Evolutionary conservation across 1,284 basidiomycete genomes (phyloP).

Genomic region (Ganoderma sp.): DNA sequence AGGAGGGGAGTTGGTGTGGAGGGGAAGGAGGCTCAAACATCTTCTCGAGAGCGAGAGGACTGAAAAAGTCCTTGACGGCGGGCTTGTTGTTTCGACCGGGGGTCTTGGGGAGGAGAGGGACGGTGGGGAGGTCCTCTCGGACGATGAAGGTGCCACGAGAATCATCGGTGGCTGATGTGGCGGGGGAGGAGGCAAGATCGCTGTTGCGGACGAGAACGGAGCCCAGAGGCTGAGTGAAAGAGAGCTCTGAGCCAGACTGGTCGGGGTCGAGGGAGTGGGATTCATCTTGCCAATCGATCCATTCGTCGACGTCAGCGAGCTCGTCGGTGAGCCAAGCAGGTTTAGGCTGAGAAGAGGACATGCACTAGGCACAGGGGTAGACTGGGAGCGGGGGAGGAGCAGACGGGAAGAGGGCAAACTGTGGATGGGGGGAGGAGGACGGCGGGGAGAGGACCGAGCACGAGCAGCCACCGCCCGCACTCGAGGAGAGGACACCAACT

Average conservation of each 20-base stretch:
- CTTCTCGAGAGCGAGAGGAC: constrained; percentile 79
- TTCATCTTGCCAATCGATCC: constrained; percentile 53
- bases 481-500: too few species aligned
- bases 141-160: constrained; percentile 79
- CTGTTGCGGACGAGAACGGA: constrained; percentile 55
- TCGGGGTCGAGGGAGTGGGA: constrained; percentile 36
- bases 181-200: constrained; percentile 42
- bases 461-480: too few species aligned
- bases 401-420: not conserved
- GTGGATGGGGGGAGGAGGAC: not conserved
- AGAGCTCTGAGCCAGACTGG: constrained; percentile 57
- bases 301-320: constrained; percentile 47
- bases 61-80: constrained; percentile 81
- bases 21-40: constrained; percentile 93
- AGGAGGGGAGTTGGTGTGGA: constrained; percentile 44
- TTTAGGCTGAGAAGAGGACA: constrained; percentile 28
- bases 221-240: constrained; percentile 64
- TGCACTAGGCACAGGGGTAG: constrained; percentile 16
- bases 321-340: constrained; percentile 63
- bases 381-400: not conserved
- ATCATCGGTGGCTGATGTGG: constrained; percentile 34
- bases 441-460: not conserved
- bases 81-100: constrained; percentile 67
- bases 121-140: constrained; percentile 67
- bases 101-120: constrained; percentile 66